Evolutionary conservation across 2,329 filamentous ascomycete genomes (phyloP), one percentile per base, ranked within the genome.

Genomic region (Alternaria sp.): DNA sequence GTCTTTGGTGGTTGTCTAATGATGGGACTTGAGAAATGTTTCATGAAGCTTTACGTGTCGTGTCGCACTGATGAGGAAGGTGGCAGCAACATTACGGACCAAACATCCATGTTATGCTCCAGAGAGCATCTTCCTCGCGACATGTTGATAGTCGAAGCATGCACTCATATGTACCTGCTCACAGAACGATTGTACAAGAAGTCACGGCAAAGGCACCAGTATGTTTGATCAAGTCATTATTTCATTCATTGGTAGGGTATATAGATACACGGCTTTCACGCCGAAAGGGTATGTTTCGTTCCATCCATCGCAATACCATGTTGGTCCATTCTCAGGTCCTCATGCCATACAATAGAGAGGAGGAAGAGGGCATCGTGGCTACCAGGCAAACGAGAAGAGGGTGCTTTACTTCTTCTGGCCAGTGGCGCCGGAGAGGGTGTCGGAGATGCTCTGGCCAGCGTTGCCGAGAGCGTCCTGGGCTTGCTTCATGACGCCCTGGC

Each of bases 381-480:
- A 48, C 49, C 45, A 44, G 27, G 16, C 53, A 40, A 18, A 2
- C 16, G 18, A 40, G 36, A 50, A 50, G 46, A 36, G 30, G 16
- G 12, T 50, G 46, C 46, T 75, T 57, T 79, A 80, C 69, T 79
- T 78, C 73, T 75, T 78, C 51, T 68, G 61, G 57, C 67, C 64
- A 38, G 59, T 66, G 59, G 68, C 68, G 53, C 76, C 74, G 64
- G 69, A 65, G 63, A 83, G 68, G 57, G 79, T 74, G 65, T 81
- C 79, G 58, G 74, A 65, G 64, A 81, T 72, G 55, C 73, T 71
- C 69, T 80, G 74, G 59, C 78, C 78, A 50, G 79, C 80, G 65
- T 76, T 78, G 69, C 1, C 0, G 20, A n/a, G n/a, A n/a, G n/a
- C n/a, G 54, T 85, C 79, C 67, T 80, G 77, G 38, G 80, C 81